A percentile compares a stretch with the other conserved stretches of the same genome.
These are phyloP conservation scores for Phyllosticta capitalensis DNA, from an alignment of 2,329 filamentous ascomycete genomes.

Conservation along the genomic window DNA sequence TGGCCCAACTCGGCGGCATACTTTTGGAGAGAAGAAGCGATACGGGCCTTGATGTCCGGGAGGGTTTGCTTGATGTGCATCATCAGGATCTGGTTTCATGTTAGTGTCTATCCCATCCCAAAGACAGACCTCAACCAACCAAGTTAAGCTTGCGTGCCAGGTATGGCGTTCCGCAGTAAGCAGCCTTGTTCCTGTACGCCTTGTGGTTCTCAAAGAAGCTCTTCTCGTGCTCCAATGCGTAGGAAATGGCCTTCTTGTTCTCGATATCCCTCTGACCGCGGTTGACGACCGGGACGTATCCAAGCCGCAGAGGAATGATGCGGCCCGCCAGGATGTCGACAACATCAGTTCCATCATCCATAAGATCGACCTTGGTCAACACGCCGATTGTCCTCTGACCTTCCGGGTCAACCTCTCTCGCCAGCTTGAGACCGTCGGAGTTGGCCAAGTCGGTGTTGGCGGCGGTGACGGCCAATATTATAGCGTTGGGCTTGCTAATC, in stretches of 20 bases:
- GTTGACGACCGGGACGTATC: constrained; percentile 97
- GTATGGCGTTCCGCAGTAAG: constrained; percentile 97
- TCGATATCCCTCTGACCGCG: constrained; percentile 96
- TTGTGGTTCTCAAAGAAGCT: constrained; percentile 98
- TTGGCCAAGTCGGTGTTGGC: constrained; percentile 98
- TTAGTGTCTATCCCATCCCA: constrained; percentile 17
- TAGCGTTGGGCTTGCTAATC: constrained; percentile 96
- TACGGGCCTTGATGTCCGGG: constrained; percentile 95
- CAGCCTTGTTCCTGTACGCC: constrained; percentile 95
- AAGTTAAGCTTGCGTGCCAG: constrained; percentile 93
- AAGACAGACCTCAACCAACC: constrained; percentile 28
- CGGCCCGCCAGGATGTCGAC: constrained; percentile 96
- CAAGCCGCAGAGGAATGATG: constrained; percentile 88
- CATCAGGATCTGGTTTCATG: constrained; percentile 66
- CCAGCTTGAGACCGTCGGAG: constrained; percentile 93
- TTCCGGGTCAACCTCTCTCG: constrained; percentile 92
- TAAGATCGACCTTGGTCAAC: constrained; percentile 95
- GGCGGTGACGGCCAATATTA: constrained; percentile 90
- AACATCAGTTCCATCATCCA: constrained; percentile 97
- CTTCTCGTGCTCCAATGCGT: constrained; percentile 86
- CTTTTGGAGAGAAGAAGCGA: constrained; percentile 87
- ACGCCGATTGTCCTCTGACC: constrained; percentile 98
- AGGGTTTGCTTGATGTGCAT: constrained; percentile 99
- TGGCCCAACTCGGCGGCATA: constrained; percentile 73
- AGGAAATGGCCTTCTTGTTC: constrained; percentile 89